phyloP scores from a whole-genome alignment of 1,284 basidiomycete genomes.

The Ganoderma lucidum region DNA sequence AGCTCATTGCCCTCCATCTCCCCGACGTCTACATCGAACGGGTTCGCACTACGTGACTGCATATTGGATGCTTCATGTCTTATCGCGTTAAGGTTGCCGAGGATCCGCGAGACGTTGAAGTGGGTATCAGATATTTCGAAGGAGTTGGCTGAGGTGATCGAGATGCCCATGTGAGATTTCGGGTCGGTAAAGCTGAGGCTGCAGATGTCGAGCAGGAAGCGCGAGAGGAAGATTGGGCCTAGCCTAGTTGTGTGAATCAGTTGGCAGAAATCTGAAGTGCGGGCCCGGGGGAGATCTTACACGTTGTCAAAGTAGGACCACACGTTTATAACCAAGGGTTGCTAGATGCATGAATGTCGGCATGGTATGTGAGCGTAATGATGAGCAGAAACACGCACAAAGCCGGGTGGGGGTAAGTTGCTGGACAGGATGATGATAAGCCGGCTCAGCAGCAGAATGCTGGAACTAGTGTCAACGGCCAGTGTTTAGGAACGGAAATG shows the following conservation, averaged over 20 bases:
- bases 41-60: not conserved
- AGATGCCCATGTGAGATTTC: not conserved
- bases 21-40: not conserved
- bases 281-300: not conserved
- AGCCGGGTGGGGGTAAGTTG: too few species aligned
- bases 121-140: not conserved
- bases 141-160: not conserved
- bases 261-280: not conserved
- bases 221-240: not conserved
- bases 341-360: not conserved
- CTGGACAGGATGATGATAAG: not conserved
- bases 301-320: not conserved
- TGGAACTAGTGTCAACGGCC: not conserved
- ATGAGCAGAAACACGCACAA: not conserved
- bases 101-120: not conserved
- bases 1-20: not conserved
- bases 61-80: not conserved
- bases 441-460: not conserved
- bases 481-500: not conserved
- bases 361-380: not conserved
- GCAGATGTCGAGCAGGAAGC: not conserved
- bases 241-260: not conserved
- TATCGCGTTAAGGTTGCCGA: not conserved
- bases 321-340: not conserved
- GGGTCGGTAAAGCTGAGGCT: not conserved